Evolutionary conservation across 2,329 filamentous ascomycete genomes (phyloP).

Genomic region (Sporothrix euskadiensis): DNA sequence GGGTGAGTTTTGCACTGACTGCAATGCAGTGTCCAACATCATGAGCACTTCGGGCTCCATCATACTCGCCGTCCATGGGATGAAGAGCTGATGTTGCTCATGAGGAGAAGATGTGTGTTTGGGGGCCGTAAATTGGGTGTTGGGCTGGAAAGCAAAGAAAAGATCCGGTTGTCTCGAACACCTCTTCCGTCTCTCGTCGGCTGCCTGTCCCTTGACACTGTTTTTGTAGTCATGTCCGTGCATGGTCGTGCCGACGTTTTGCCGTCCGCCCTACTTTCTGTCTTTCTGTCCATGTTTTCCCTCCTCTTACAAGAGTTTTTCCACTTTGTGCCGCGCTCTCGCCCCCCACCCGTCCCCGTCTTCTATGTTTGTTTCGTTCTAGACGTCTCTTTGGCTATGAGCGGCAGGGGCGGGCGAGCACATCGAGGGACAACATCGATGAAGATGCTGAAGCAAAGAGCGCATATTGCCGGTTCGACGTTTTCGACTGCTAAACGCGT

Average conservation of each 20-base stretch:
- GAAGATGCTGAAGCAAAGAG: background rate
- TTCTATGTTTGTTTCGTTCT: background rate
- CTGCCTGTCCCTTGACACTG: background rate
- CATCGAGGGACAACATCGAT: background rate
- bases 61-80: too few relatives aligned
- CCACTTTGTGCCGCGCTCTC: background rate
- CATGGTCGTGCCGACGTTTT: background rate
- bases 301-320: background rate
- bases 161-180: background rate
- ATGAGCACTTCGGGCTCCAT: too few relatives aligned
- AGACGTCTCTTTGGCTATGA: background rate
- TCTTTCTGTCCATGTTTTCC: background rate
- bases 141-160: background rate
- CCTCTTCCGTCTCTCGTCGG: background rate
- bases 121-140: background rate
- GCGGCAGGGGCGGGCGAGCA: background rate
- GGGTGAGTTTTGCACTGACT: background rate
- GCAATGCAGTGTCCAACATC: background rate
- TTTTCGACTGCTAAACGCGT: background rate
- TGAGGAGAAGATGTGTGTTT: background rate
- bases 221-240: background rate
- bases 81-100: background rate
- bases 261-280: background rate
- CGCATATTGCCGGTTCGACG: background rate
- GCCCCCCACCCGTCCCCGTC: background rate